Evolutionary conservation across 1,139 yeast species (phyloP), one percentile per base, ranked within the genome.

Genomic region (Taphrina confusa): DNA sequence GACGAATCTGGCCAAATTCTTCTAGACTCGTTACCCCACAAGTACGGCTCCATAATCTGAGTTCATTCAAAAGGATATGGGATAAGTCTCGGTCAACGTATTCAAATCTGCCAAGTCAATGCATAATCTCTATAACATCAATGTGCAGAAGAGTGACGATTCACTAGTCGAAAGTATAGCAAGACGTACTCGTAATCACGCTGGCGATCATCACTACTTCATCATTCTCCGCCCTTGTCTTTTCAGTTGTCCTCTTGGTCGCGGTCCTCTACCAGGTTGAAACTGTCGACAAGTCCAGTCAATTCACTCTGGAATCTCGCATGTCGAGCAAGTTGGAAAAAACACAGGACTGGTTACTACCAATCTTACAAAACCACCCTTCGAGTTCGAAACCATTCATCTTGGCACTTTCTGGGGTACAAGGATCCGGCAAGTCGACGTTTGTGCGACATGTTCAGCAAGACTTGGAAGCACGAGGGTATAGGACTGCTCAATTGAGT

Each of bases 381-480:
- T 11, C 34, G 14, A 34, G 25, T 3, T 9, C 50, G 4, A 16
- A 14, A 14, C 88, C 92, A 1, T 68, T 85, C 31, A 74, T 88
- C 3, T 69, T 89, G 2, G 92, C 92, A 0, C 71, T 89, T 2
- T 82, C 87, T 54, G 97, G 97, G 0, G 95, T 96, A 0, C 97
- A 91, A 70, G 97, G 97, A 0, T 85, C 94, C 1, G 97, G 97
- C 0, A 91, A 91, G 71, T 82, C 95, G 1, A 87, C 82, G 60
- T 76, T 85, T 33, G 51, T 44, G 20, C 22, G 18, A 12, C 33
- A 12, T 0, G 28, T 12, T 80, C 91, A 0, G 70, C 72, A 8
- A 2, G 12, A 8, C 2, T 30, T 47, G 28, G 23, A 33, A 11
- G 28, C n/a, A 9, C 18, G 2, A n/a, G 52, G 52, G 4, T 22